A percentile compares a stretch with the other conserved stretches of the same genome.
Conservation (phyloP, 192 early-diverging fungal species). For the Linderina pennispora region DNA sequence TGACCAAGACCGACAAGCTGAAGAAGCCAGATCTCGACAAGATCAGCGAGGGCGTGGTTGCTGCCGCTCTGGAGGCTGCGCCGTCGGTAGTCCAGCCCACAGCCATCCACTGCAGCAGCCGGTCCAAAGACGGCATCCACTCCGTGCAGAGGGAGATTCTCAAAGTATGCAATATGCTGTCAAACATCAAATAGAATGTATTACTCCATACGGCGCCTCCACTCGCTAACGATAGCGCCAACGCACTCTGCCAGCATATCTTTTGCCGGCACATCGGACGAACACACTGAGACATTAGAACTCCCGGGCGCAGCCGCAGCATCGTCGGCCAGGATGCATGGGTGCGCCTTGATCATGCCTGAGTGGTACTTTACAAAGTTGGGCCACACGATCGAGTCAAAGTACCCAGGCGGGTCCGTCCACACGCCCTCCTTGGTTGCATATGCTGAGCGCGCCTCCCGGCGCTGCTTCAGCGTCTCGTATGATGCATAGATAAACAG, state of each 20-base stretch:
- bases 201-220: neutral
- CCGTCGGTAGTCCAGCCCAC: slow-evolving; percentile 18
- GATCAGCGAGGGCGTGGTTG: slow-evolving; percentile 2
- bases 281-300: slow-evolving; percentile 18
- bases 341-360: slow-evolving; percentile 9
- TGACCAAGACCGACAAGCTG: slow-evolving; percentile 48
- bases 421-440: slow-evolving; percentile 73
- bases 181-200: neutral
- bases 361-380: slow-evolving; percentile 49
- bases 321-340: slow-evolving; percentile 1
- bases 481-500: slow-evolving; percentile 52
- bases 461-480: slow-evolving; percentile 54
- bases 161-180: slow-evolving; percentile 1
- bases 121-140: slow-evolving; percentile 22
- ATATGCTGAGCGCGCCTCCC: slow-evolving; percentile 63
- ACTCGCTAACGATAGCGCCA: slow-evolving; percentile 7
- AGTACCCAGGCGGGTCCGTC: slow-evolving; percentile 71
- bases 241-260: slow-evolving; percentile 10
- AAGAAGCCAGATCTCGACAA: slow-evolving; percentile 14
- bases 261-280: slow-evolving; percentile 21
- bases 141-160: slow-evolving; percentile 30
- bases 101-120: slow-evolving; percentile 23
- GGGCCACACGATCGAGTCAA: slow-evolving; percentile 74
- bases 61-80: slow-evolving; percentile 9
- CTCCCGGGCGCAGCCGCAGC: neutral